Evolutionary conservation across 371 early-diverging fungal genomes (phyloP).

Genomic region (Zychaea mexicana): DNA sequence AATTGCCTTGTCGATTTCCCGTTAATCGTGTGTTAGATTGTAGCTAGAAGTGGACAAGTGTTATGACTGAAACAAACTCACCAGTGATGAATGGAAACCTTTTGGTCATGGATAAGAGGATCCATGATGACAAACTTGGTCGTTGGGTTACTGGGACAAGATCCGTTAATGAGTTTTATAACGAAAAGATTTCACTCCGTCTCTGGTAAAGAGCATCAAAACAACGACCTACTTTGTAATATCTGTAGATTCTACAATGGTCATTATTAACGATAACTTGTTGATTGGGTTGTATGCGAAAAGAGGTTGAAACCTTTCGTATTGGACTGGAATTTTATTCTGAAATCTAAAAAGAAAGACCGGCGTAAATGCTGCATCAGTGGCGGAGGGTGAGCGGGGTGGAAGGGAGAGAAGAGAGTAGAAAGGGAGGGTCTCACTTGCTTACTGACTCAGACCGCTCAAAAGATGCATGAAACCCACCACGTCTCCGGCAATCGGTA

Average conservation of each 20-base stretch:
- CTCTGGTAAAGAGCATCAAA: too few species aligned
- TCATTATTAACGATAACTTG: constrained; percentile 1
- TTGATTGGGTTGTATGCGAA: background rate
- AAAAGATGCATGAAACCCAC: too few species aligned
- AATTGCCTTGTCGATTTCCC: constrained; percentile 80
- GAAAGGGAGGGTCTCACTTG: background rate
- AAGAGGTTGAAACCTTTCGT: background rate
- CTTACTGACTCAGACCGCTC: background rate
- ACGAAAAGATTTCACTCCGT: too few species aligned
- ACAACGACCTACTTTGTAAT: constrained; percentile 9
- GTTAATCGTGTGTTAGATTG: background rate
- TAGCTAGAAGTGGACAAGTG: too few species aligned
- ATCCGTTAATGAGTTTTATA: background rate
- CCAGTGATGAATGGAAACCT: constrained; percentile 69
- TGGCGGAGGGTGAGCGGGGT: too few species aligned
- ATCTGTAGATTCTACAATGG: constrained; percentile 13
- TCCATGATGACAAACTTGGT: constrained; percentile 37
- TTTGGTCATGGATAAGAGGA: constrained; percentile 55
- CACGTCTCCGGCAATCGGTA: too few species aligned
- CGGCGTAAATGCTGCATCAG: background rate
- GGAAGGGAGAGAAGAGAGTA: too few species aligned
- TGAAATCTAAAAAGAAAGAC: background rate
- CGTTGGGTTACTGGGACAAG: constrained; percentile 4
- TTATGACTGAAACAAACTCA: too few species aligned
- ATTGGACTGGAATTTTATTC: background rate